Evolutionary conservation across 2,329 filamentous ascomycete genomes (phyloP), one percentile per base, ranked within the genome.

Genomic region (Aspergillus sp.): DNA sequence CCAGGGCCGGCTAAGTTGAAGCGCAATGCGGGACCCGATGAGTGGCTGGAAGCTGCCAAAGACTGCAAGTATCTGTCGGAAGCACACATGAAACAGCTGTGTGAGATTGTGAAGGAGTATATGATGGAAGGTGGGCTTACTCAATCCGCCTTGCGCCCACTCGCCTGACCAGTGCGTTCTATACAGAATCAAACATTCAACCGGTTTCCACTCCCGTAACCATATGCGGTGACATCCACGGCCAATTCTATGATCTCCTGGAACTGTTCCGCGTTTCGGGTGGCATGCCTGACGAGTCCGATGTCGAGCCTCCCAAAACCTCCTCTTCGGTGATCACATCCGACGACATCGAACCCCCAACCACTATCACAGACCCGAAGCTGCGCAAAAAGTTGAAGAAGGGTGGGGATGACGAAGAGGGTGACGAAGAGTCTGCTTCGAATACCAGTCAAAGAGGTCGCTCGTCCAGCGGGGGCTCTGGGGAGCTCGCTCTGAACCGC

Each of bases 61-160:
- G 89, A 94, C 74, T 97, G 94, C 77, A 94, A 95, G 73, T 96
- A 97, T 72, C 82, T 99, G 48, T 94, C 94, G 46, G 94, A 99
- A 76, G 78, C 87, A 57, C 90, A 95, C 67, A 99, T 99, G 94
- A 99, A 99, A 81, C 89, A 95, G 73, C 82, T 99, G 45, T 99
- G 94, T 73, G 94, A 99, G 78, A 95, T 95, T 70, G 94, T 97
- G 55, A 99, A 99, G 79, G 94, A 97, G 76, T 95, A 90, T 60
- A 82, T 99, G 65, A 99, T 99, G 94, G 94, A 99, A 81, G 90
- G 90, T 94, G 71, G 66, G 60, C 35, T 40, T 17, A 9, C 8
- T 35, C 3, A 14, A 36, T 20, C 7, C 19, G 30, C 11, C 20
- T 22, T n/a, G 24, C 7, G 19, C n/a, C 10, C 32, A 19, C 4